These are phyloP conservation scores for Ceratobasidium sp. DNA, from an alignment of 1,284 basidiomycete species.

Conservation along the genomic window DNA sequence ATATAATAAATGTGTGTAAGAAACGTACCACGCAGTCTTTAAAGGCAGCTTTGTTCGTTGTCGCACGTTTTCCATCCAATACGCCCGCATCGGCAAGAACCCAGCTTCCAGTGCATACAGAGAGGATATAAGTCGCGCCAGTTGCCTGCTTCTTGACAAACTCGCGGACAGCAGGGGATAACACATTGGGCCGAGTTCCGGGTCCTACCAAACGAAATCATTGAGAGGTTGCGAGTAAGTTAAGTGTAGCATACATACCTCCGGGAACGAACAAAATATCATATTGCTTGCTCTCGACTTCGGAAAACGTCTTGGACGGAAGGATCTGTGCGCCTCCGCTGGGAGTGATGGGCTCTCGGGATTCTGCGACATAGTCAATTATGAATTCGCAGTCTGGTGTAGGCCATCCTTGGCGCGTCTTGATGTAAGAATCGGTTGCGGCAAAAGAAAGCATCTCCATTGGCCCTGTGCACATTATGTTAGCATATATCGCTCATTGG, in stretches of 20 bases:
- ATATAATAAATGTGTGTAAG: no score
- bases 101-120: constrained; percentile 48
- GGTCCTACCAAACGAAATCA: constrained; percentile 15
- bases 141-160: constrained; percentile 35
- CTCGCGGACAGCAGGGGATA: constrained; percentile 25
- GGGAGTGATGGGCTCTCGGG: constrained; percentile 32
- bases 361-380: constrained; percentile 51
- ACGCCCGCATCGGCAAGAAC: constrained; percentile 45
- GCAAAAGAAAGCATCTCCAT: constrained; percentile 40
- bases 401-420: constrained; percentile 27
- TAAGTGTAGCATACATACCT: background rate
- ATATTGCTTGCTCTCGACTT: constrained; percentile 42
- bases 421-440: constrained; percentile 21
- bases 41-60: constrained; percentile 45
- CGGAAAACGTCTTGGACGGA: constrained; percentile 37
- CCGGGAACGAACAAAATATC: constrained; percentile 47
- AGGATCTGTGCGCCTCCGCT: constrained; percentile 39
- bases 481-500: background rate
- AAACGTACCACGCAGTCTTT: constrained; percentile 32
- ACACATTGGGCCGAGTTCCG: constrained; percentile 21
- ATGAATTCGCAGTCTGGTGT: constrained; percentile 29
- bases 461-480: constrained; percentile 20
- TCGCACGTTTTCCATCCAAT: constrained; percentile 46
- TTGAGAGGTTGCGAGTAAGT: background rate
- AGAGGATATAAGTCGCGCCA: constrained; percentile 39